These are phyloP conservation scores for Entoloma clypeatum DNA, from an alignment of 1,284 basidiomycete species.

Conservation along the genomic window DNA sequence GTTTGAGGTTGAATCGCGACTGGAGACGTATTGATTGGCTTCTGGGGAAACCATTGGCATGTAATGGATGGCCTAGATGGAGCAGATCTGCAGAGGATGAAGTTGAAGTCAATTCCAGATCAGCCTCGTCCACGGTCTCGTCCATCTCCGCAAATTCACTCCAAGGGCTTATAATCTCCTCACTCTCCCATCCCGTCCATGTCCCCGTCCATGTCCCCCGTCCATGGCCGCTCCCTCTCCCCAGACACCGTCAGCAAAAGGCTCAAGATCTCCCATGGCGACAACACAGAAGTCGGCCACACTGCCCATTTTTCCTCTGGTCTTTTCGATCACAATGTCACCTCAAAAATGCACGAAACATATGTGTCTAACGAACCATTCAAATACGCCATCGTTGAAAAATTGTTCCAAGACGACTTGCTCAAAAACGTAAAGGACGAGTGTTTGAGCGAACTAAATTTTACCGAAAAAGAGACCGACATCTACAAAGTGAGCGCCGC, in stretches of 20 bases:
- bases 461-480: constrained; percentile 97
- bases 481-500: constrained; percentile 83
- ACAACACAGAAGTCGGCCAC: constrained; percentile 26
- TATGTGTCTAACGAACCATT: constrained; percentile 72
- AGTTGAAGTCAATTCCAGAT: constrained; percentile 5
- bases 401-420: constrained; percentile 83
- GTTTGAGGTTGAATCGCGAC: too few relatives aligned
- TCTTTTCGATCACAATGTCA: constrained; percentile 54
- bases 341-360: constrained; percentile 48
- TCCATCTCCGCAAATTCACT: constrained; percentile 10
- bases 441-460: constrained; percentile 82
- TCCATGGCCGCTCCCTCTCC: constrained; percentile 26
- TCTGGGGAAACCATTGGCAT: too few relatives aligned
- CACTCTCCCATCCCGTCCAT: not conserved
- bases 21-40: too few relatives aligned
- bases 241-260: constrained; percentile 27
- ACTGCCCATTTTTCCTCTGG: constrained; percentile 45
- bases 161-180: constrained; percentile 11
- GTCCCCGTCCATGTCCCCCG: not conserved
- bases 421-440: constrained; percentile 77
- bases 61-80: too few relatives aligned
- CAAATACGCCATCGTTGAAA: constrained; percentile 80
- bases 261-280: constrained; percentile 22
- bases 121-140: constrained; percentile 13
- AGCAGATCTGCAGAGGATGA: too few relatives aligned